phyloP scores from a whole-genome alignment of 352 stramenopile species.

The Phytopythium kandeliae region DNA sequence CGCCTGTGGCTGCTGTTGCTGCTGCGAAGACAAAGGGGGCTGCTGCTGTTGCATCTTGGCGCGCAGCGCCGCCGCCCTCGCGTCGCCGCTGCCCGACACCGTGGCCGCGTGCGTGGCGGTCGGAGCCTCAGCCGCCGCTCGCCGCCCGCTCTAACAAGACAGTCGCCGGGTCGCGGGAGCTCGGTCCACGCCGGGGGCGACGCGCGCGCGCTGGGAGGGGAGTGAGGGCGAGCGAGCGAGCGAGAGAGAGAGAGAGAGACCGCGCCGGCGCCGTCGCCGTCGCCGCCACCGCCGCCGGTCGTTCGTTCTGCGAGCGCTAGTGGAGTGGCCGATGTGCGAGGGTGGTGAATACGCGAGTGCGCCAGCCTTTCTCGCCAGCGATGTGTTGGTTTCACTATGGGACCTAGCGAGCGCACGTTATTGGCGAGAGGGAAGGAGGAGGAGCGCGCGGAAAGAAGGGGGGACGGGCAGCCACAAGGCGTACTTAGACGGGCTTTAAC shows the following conservation, averaged over 20 bases:
- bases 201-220: neutral
- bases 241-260: neutral
- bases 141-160: neutral
- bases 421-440: constrained; percentile 2
- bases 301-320: neutral
- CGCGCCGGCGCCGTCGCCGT: too few species aligned
- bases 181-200: neutral
- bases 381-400: constrained; percentile 1
- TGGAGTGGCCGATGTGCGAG: neutral
- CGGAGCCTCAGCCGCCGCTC: too few species aligned
- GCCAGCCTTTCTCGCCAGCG: neutral
- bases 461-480: constrained; percentile 4
- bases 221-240: neutral
- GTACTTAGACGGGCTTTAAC: too few species aligned
- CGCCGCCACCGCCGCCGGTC: neutral
- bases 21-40: neutral
- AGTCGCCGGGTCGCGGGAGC: too few species aligned
- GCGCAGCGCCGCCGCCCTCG: constrained; percentile 4
- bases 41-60: constrained; percentile 21
- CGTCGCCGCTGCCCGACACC: neutral
- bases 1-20: too few species aligned
- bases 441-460: constrained; percentile 1
- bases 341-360: neutral
- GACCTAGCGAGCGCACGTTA: neutral
- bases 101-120: neutral